Evolutionary conservation across 495 filamentous ascomycete species (phyloP).

Genomic region (Aspergillus nidulans): DNA sequence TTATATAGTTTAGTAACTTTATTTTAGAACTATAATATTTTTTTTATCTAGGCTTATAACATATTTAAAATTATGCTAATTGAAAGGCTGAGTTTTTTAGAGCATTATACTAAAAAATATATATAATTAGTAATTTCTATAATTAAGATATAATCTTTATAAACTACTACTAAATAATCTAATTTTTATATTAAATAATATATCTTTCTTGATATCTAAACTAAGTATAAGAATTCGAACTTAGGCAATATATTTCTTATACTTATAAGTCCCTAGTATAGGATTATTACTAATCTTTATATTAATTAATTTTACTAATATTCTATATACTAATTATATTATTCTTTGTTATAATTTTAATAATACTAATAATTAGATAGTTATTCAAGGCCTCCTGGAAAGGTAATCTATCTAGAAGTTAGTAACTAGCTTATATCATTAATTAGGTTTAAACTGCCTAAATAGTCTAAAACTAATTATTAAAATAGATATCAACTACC

Average conservation of each 20-base stretch:
- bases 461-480: neutral
- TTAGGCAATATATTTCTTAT: neutral
- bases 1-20: neutral
- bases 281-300: neutral
- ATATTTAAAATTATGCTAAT: neutral
- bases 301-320: neutral
- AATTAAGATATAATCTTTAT: no score
- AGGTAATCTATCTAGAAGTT: neutral
- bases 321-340: neutral
- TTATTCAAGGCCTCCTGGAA: neutral
- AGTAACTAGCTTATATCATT: neutral
- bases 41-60: neutral
- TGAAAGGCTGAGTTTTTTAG: no score
- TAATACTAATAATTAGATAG: neutral
- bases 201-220: no score
- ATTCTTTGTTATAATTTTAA: neutral
- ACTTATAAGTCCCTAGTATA: no score
- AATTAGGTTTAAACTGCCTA: neutral
- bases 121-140: no score
- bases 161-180: neutral
- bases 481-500: neutral
- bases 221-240: no score
- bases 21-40: no score
- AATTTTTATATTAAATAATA: no score
- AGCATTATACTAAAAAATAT: neutral